Evolutionary conservation across 257 asterid genomes (phyloP), one percentile per base, ranked within the genome.

Genomic region (Schizonepeta tenuifolia): DNA sequence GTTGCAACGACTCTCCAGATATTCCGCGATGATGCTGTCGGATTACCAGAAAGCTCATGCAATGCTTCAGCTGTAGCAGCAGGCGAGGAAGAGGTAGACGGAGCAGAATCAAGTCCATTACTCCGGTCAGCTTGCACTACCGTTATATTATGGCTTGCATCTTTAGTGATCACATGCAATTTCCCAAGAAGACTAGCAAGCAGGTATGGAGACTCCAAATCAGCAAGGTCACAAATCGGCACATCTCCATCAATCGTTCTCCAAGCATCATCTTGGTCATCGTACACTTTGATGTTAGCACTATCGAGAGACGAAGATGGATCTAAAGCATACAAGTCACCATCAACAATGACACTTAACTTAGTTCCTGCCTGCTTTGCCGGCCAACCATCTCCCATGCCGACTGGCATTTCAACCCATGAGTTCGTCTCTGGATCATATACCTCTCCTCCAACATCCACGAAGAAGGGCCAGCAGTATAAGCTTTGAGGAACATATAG

Each of bases 361-460:
- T 93, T 93, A 0, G 96, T 87, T 56, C 98, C 98, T 3, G 97
- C 96, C 80, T 90, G 97, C 81, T 87, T 78, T 10, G 98, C 95
- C 17, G 96, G 97, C 98, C 98, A 93, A 13, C 98, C 97, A 67
- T 89, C 98, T 3, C 97, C 98, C 98, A 93, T 91, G 64, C 98
- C 97, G 18, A 69, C 72, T 9, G 97, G 96, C 97, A 93, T 93
- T 69, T 91, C 97, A 6, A 72, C 85, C 96, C 98, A 93, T 6
- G 90, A 76, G 72, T 88, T 87, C 12, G 90, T 85, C 64, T 89
- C 95, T 0, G 97, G 98, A 73, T 93, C 97, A 54, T 86, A 93
- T 2, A 91, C 97, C 79, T 93, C 97, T 55, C 98, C 97, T 13
- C 98, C 98, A 36, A 91, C 96, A 74, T 93, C 98, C 26, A 93